Conservation (phyloP, 1,284 basidiomycete species). For the Apiotrichum veenhuisii region DNA sequence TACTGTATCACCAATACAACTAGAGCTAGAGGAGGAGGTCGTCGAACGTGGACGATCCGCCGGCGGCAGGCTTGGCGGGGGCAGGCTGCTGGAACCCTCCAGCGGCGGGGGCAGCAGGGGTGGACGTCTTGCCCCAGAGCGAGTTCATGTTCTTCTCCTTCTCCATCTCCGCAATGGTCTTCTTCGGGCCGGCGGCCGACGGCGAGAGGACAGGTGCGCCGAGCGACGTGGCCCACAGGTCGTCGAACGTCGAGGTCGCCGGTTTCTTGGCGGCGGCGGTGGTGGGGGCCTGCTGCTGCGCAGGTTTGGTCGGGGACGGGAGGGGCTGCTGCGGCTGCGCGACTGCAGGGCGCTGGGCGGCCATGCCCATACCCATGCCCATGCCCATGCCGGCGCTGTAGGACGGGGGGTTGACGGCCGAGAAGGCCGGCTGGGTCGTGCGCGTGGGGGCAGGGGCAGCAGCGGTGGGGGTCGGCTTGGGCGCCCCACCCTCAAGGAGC, state of each 20-base stretch:
- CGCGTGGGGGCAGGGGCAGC: slow-evolving; percentile 26
- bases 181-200: slow-evolving; percentile 44
- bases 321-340: not conserved
- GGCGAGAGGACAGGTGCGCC: slow-evolving; percentile 30
- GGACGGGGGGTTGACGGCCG: slow-evolving; percentile 16
- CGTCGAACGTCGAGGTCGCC: slow-evolving; percentile 62
- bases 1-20: slow-evolving; percentile 2
- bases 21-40: slow-evolving; percentile 25
- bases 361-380: slow-evolving; percentile 8
- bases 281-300: slow-evolving; percentile 17
- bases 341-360: slow-evolving; percentile 9
- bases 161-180: slow-evolving; percentile 81
- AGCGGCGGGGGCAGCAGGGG: not conserved
- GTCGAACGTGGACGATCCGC: slow-evolving; percentile 21
- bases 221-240: slow-evolving; percentile 82
- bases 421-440: slow-evolving; percentile 1
- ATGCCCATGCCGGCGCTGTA: too few relatives aligned
- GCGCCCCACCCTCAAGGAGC: slow-evolving; percentile 44
- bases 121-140: slow-evolving; percentile 59
- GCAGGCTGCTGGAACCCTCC: slow-evolving; percentile 4
- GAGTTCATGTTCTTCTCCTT: slow-evolving; percentile 74
- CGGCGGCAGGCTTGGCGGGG: slow-evolving; percentile 15
- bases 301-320: not conserved
- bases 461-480: slow-evolving; percentile 22
- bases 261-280: slow-evolving; percentile 5